These are phyloP conservation scores for Nakataea oryzae DNA, from an alignment of 2,329 filamentous ascomycete genomes.

Conservation along the genomic window DNA sequence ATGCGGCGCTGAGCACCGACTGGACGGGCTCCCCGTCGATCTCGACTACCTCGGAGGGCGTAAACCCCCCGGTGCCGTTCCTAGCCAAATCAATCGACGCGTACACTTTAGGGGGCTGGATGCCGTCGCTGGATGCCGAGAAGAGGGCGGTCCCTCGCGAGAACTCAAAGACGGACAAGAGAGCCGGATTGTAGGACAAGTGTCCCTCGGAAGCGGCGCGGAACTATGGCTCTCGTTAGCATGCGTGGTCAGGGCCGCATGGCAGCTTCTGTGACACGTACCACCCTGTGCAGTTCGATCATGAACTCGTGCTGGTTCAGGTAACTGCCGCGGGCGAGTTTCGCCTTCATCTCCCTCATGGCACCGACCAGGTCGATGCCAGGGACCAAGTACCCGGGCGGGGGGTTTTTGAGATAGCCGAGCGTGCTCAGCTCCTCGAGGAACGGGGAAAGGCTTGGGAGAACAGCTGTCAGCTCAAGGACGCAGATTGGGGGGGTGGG, in stretches of 20 bases:
- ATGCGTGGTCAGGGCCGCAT: conserved; percentile 9
- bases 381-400: conserved; percentile 27
- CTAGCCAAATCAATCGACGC: conserved; percentile 26
- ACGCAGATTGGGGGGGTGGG: not conserved
- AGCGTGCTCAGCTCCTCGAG: conserved; percentile 32
- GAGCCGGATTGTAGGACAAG: conserved; percentile 16
- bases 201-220: conserved; percentile 23
- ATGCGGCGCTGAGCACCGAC: conserved; percentile 26
- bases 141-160: conserved; percentile 21
- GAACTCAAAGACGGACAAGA: conserved; percentile 20
- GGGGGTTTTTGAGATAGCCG: conserved; percentile 27
- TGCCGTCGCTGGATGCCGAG: conserved; percentile 23
- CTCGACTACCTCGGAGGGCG: conserved; percentile 12
- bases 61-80: conserved; percentile 9
- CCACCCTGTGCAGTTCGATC: not conserved
- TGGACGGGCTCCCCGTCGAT: conserved; percentile 19
- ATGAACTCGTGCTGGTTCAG: conserved; percentile 24
- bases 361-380: conserved; percentile 20
- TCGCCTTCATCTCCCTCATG: conserved; percentile 17
- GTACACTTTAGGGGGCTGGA: conserved; percentile 29
- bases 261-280: not conserved
- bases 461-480: not conserved
- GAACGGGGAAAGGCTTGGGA: conserved; percentile 17
- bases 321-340: conserved; percentile 19
- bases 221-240: conserved; percentile 19